phyloP scores from a whole-genome alignment of 345 rosid species.

The Citrus hindsii region DNA sequence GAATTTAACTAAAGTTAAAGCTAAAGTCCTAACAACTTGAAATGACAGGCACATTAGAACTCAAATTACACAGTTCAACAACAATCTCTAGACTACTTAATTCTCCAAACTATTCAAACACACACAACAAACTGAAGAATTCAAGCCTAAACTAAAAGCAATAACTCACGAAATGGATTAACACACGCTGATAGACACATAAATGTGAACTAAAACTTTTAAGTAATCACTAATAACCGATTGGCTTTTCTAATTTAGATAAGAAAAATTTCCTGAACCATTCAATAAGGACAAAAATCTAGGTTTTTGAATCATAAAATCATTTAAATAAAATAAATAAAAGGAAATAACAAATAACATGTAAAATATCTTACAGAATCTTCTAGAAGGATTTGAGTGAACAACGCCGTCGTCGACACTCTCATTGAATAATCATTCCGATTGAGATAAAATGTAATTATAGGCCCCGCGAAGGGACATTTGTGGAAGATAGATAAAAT shows the following conservation, averaged over 20 bases:
- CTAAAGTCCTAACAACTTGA: background rate
- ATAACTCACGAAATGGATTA: background rate
- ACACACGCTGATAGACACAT: background rate
- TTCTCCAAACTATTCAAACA: background rate
- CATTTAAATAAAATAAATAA: background rate
- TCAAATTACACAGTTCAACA: background rate
- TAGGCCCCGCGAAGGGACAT: conserved; percentile 23
- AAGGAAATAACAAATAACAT: background rate
- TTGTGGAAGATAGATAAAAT: conserved; percentile 6
- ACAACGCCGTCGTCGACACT: background rate
- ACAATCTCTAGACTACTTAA: background rate
- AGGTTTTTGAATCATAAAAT: conserved; percentile 1
- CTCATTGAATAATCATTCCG: background rate
- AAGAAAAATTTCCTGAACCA: background rate
- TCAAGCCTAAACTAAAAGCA: background rate
- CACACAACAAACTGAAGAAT: background rate
- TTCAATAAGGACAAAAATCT: background rate
- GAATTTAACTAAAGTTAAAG: background rate
- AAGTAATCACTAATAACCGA: background rate
- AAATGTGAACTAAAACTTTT: background rate
- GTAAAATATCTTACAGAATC: conserved; percentile 19
- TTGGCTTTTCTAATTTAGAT: background rate
- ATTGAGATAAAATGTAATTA: conserved; percentile 8
- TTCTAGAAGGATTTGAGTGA: conserved; percentile 17
- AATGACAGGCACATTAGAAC: background rate